Conservation (phyloP, 768 basidiomycete genomes). For the Phlebiopsis gigantea region DNA sequence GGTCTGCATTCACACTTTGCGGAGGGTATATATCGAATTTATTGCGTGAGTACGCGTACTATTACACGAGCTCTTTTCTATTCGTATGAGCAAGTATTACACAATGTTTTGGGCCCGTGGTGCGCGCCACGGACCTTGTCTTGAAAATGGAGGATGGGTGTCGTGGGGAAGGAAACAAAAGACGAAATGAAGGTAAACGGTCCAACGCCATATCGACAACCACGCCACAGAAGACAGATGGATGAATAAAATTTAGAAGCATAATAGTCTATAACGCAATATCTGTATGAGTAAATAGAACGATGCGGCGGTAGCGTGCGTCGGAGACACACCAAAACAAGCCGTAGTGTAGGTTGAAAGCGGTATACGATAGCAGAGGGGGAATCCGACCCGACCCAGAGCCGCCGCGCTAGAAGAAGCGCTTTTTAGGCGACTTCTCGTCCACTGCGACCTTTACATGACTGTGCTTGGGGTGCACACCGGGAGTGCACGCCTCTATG, state of each 20-base stretch:
- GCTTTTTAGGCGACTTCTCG: conserved; percentile 67
- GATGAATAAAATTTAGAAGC: conserved; percentile 4
- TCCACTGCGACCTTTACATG: conserved; percentile 74
- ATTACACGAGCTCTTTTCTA: conserved; percentile 28
- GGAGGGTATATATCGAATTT: conserved; percentile 2
- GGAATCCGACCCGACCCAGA: not conserved
- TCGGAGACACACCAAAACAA: not conserved
- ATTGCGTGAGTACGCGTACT: conserved; percentile 24
- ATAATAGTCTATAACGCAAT: conserved; percentile 8
- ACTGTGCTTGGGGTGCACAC: conserved; percentile 45
- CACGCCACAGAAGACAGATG: not conserved
- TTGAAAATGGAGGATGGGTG: not conserved
- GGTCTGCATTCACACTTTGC: not conserved
- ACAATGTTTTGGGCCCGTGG: conserved; percentile 9
- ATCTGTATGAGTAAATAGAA: conserved; percentile 1
- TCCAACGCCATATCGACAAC: conserved; percentile 1
- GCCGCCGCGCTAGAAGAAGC: conserved; percentile 54
- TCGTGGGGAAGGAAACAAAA: not conserved
- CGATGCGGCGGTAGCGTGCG: not conserved
- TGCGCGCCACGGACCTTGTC: not conserved
- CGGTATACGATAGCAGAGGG: not conserved
- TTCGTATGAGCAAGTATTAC: conserved; percentile 13
- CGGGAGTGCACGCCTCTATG: conserved; percentile 61
- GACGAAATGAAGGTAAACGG: not conserved
- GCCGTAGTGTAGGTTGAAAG: conserved; percentile 3